Percentiles rank a stretch among this genome's conserved stretches.
These are phyloP conservation scores for Diaporthe eres DNA, from an alignment of 2,329 filamentous ascomycete species.

Conservation along the genomic window DNA sequence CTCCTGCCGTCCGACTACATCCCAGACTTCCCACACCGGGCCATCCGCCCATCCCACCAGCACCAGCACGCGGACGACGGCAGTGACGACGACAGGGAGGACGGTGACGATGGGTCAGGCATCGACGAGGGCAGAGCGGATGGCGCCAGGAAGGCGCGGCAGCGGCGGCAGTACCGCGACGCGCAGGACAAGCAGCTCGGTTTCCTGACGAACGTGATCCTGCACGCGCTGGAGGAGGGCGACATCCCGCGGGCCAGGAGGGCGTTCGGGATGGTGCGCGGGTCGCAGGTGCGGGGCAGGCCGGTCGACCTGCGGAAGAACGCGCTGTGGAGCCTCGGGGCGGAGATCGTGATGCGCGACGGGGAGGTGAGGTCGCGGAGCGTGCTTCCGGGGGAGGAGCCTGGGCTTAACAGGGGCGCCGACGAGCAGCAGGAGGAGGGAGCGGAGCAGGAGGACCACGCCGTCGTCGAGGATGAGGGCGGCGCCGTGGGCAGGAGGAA, in stretches of 20 bases:
- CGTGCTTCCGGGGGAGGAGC: slow-evolving; percentile 44
- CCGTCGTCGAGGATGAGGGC: slow-evolving; percentile 35
- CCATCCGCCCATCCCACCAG: slow-evolving; percentile 31
- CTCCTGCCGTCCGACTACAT: slow-evolving; percentile 55
- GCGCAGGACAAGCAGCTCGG: slow-evolving; percentile 68
- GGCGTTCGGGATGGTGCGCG: slow-evolving; percentile 81
- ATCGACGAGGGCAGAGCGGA: slow-evolving; percentile 34
- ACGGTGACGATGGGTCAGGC: slow-evolving; percentile 30
- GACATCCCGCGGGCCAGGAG: slow-evolving; percentile 80
- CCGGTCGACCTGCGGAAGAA: slow-evolving; percentile 78
- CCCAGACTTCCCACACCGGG: slow-evolving; percentile 67
- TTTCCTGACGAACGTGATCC: slow-evolving; percentile 77
- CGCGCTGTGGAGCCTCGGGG: slow-evolving; percentile 85
- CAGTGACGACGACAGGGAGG: not conserved
- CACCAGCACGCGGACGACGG: not conserved
- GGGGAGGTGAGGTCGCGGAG: slow-evolving; percentile 50
- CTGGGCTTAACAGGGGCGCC: not conserved
- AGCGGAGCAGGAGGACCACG: no score
- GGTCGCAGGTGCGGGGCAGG: slow-evolving; percentile 64
- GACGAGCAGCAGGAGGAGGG: slow-evolving; percentile 5
- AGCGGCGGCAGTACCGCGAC: slow-evolving; percentile 43
- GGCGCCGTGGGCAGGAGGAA: slow-evolving; percentile 37
- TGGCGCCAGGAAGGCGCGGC: slow-evolving; percentile 41
- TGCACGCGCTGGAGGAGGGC: slow-evolving; percentile 78
- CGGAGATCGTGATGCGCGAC: slow-evolving; percentile 82